Base-by-base conservation (phyloP, 805 yeast species). In the Aciculoconidium aculeatum region DNA sequence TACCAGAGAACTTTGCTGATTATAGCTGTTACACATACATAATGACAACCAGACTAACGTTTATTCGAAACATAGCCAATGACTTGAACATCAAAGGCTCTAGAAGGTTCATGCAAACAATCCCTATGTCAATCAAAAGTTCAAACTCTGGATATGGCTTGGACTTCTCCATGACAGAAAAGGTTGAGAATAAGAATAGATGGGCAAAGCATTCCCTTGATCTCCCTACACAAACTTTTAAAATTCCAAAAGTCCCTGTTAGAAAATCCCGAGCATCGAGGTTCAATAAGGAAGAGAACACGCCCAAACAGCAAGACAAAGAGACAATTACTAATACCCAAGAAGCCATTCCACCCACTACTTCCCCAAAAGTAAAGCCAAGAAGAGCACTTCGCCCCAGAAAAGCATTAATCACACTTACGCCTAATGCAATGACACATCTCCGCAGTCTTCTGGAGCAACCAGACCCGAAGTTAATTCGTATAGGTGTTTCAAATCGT, bases 401-500 rank as follows among this genome's bases (percentile, higher is more conserved):
- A 40, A 92, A 85, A 59, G 95, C 96, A 1, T 79, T 90, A 28
- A 85, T 92, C 26, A 73, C 94, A 4, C 65, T 92, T 30, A 70
- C 90, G 0, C 75, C 83, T 2, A 72, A 67, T 28, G 98, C 98
- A 1, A 61, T 85, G 2, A 52, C 55, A 4, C 97, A 92, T 57
- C 60, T 92, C 35, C 62, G 64, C 33, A 71, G 67, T 0, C 63
- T 92, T 15, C 60, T 82, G 39, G 74, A 79, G 31, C 82, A 77
- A 41, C 97, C 97, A 4, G 76, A 76, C 25, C 97, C 97, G 8
- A 77, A 90, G 59, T 67, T 86, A 47, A 85, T 92, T 27, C 72
- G 96, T 45, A 80, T 92, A 9, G 95, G 96, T 10, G 97, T 94
- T n/a, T 75, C 76, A 41, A 92, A 92, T 58, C 71, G 97, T 51